A percentile compares a stretch with the other conserved stretches of the same genome.
These are phyloP conservation scores for Suillus fuscotomentosus DNA, from an alignment of 768 basidiomycete genomes.

Conservation along the genomic window DNA sequence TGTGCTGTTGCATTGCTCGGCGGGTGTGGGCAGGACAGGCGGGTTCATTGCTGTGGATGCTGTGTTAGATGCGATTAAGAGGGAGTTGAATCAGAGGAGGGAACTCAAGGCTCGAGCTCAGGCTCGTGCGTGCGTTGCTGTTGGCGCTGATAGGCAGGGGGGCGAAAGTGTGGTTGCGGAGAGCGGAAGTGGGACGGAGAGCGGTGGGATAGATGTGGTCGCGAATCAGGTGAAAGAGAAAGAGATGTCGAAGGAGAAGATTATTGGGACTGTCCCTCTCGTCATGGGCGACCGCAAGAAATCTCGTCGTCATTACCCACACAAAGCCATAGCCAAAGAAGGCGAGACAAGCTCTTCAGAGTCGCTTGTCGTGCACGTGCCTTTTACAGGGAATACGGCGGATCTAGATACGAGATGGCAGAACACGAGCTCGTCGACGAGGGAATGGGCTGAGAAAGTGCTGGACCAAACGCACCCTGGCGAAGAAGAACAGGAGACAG, in stretches of 20 bases:
- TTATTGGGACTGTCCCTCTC: conserved; percentile 24
- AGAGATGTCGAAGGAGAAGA: conserved; percentile 5
- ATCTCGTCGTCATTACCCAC: conserved; percentile 11
- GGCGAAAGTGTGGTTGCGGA: background rate
- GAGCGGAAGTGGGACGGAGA: conserved; percentile 3
- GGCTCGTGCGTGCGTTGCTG: conserved; percentile 5
- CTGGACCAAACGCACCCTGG: conserved; percentile 28
- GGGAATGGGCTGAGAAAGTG: conserved; percentile 47
- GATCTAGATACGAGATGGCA: conserved; percentile 20
- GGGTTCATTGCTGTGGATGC: conserved; percentile 91
- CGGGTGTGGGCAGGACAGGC: conserved; percentile 93
- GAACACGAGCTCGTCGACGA: conserved; percentile 30
- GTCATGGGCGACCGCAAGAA: conserved; percentile 27
- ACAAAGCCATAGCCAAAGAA: conserved; percentile 2
- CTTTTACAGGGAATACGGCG: conserved; percentile 15
- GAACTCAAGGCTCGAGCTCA: conserved; percentile 16
- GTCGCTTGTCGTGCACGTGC: conserved; percentile 30
- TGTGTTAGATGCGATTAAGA: conserved; percentile 69
- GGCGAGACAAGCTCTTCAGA: conserved; percentile 18
- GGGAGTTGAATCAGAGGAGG: conserved; percentile 47
- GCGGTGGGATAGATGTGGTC: conserved; percentile 27
- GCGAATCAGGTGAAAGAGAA: conserved; percentile 3
- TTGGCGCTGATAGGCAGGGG: conserved; percentile 1
- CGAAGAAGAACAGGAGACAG: conserved; percentile 6
- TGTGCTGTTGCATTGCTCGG: conserved; percentile 85